Evolutionary conservation across 2,329 filamentous ascomycete species (phyloP), one percentile per base, ranked within the genome.

Genomic region (Pseudopyrenochaeta lycopersici): DNA sequence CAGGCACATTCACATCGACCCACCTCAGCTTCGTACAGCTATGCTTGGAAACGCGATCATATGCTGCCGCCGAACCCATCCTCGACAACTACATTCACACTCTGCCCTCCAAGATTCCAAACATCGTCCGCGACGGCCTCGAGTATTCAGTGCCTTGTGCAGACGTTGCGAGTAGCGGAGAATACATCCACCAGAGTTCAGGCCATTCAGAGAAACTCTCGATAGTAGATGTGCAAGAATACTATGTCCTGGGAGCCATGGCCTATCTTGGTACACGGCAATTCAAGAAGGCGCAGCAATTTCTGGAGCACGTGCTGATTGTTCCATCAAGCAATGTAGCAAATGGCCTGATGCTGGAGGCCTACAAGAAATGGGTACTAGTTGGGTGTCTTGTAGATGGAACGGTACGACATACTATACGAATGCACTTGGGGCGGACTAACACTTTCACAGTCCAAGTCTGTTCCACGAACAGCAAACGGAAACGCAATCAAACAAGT

Each of bases 311-410:
- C 47, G 73, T 81, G 35, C 69, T 96, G 20, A 56, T 75, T 31
- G 85, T 88, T 2, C 87, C 88, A 52, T 91, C 92, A 0, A 80
- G 82, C 0, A 88, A 82, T 29, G 82, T 85, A 31, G 81, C 86
- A 11, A 94, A 89, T 74, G 88, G 87, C 71, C 82, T 96, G 45
- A 95, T 95, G 89, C 81, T 90, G 3, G 92, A 97, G 62, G 91
- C 91, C 5, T 94, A 96, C 80, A 96, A 94, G 78, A 96, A 94
- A 76, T 97, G 92, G 90, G 72, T 96, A 7, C 78, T 99, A 14
- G 83, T 92, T 9, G 86, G 87, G 47, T 81, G 97, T 49, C 79
- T 99, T 15, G 81, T 85, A 6, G 79, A 87, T 47, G 93, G 92
- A 61, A 85, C 81, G 65, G 79, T 85, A 64, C 73, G 78, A 64